Conservation (phyloP, 2,329 filamentous ascomycete species). For the Lasiodiplodia hormozganensis region DNA sequence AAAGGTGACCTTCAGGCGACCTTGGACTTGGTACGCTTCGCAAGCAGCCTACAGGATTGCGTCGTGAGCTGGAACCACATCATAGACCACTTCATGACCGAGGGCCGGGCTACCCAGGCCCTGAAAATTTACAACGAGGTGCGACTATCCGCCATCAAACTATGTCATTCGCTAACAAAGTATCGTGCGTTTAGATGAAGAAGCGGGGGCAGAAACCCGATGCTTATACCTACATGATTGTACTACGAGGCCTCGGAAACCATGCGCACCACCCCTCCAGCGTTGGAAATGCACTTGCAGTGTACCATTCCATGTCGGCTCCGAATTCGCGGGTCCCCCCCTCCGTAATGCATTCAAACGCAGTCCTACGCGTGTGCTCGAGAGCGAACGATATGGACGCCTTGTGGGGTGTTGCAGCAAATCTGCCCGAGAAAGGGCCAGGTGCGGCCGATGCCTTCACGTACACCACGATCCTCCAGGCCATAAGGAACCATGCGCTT, state of each 20-base stretch:
- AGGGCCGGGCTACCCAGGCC: conserved; percentile 67
- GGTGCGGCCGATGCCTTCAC: conserved; percentile 73
- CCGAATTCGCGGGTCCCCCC: conserved; percentile 70
- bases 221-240: conserved; percentile 80
- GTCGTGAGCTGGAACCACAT: conserved; percentile 88
- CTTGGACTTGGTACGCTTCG: conserved; percentile 69
- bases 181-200: conserved; percentile 74
- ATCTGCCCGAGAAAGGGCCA: conserved; percentile 69
- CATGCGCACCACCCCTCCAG: conserved; percentile 64
- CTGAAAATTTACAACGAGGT: conserved; percentile 91
- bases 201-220: conserved; percentile 85
- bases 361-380: conserved; percentile 82
- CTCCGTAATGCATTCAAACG: conserved; percentile 85
- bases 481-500: conserved; percentile 62
- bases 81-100: conserved; percentile 72
- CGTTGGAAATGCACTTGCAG: conserved; percentile 71
- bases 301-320: conserved; percentile 78
- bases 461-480: conserved; percentile 84
- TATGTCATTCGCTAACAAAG: conserved; percentile 27
- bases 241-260: conserved; percentile 76
- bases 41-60: conserved; percentile 68
- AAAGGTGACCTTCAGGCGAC: conserved; percentile 71
- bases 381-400: conserved; percentile 77
- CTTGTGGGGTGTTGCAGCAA: conserved; percentile 77
- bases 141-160: conserved; percentile 34